Evolutionary conservation across 768 basidiomycete species (phyloP), one percentile per base, ranked within the genome.

Genomic region (Tylopilus sp.): DNA sequence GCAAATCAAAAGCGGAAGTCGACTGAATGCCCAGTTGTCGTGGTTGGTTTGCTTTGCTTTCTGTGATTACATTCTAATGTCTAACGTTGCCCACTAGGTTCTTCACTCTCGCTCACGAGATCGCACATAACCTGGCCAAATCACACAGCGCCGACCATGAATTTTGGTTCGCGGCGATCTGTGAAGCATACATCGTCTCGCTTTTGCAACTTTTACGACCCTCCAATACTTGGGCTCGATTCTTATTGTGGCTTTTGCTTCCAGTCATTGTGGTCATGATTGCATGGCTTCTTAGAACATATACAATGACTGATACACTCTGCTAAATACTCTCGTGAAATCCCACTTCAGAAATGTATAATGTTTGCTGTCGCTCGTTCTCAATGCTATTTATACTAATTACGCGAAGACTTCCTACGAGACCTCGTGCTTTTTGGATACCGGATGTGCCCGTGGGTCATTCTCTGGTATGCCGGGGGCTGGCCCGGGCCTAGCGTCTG

Each of bases 81-180:
- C 21, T 40, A 9, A 23, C 15, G 15, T 25, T 48, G 3, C 23
- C 3, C 6, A 3, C 17, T 26, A 52, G 87, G 87, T 98, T 85
- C 66, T 88, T 94, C 60, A 83, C 86, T 0, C 74, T 95, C 12
- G 92, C 93, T 0, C 93, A 95, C 64, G 91, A 91, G 62, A 88
- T 91, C 56, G 89, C 89, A 8, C 93, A 95, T 68, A 95, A 95
- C 60, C 70, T 95, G 1, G 85, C 91, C 4, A 76, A 81, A 31
- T 79, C 78, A 0, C 93, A 95, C 58, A 89, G 94, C 65, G 81
- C 88, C 1, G 85, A 91, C 59, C 92, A 95, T 59, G 90, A 91
- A 54, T 95, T 95, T 66, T 95, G 90, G 69, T 92, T 94, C 60
- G 88, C 90, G 28, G 83, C 86, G 3, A 86, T 95, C 23, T 88